Evolutionary conservation across 352 stramenopile species (phyloP).

Genomic region (Phytophthora crassamura): DNA sequence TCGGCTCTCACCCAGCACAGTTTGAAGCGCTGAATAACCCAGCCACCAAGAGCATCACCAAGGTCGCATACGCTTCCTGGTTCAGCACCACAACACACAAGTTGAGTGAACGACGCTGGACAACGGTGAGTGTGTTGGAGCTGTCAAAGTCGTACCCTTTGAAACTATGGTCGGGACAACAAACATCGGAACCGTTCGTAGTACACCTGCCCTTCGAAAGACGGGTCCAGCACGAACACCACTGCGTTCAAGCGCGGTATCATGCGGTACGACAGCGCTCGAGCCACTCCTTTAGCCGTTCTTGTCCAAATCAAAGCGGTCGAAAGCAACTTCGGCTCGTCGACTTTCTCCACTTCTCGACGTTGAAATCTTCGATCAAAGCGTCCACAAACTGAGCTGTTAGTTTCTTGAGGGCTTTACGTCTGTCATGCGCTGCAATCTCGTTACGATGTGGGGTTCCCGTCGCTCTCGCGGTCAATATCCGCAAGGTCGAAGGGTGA

Average conservation of each 20-base stretch:
- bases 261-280: slow-evolving; percentile 72
- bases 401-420: slow-evolving; percentile 45
- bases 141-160: slow-evolving; percentile 77
- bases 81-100: too few species aligned
- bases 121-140: slow-evolving; percentile 52
- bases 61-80: too few species aligned
- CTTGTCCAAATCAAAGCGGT: slow-evolving; percentile 87
- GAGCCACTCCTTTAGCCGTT: slow-evolving; percentile 81
- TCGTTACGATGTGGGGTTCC: slow-evolving; percentile 78
- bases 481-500: slow-evolving; percentile 77
- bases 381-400: slow-evolving; percentile 44
- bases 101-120: too few species aligned
- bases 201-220: slow-evolving; percentile 84
- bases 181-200: slow-evolving; percentile 67
- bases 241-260: slow-evolving; percentile 69
- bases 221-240: slow-evolving; percentile 78
- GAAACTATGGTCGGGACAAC: slow-evolving; percentile 66
- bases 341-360: slow-evolving; percentile 67
- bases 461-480: slow-evolving; percentile 68
- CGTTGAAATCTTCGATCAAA: slow-evolving; percentile 62
- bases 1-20: too few species aligned
- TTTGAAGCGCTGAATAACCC: too few species aligned
- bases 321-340: slow-evolving; percentile 85
- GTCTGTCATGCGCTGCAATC: slow-evolving; percentile 43
- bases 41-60: too few species aligned